Conservation (phyloP, 2,329 filamentous ascomycete species). For the Scytalidium lignicola region DNA sequence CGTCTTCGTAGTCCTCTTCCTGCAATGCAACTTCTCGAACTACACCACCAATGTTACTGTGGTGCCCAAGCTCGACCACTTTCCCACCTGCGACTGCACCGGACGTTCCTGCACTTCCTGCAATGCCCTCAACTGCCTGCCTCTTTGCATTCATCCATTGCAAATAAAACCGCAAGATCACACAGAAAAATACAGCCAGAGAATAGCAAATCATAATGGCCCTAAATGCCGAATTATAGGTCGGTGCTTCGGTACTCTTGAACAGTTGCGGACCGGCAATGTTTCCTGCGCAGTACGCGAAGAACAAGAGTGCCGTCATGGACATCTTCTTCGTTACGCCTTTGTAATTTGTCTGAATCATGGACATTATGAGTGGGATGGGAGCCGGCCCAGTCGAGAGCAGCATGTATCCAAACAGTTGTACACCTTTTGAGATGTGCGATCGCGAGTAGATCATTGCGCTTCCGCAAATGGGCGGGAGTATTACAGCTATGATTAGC, state of each 20-base stretch:
- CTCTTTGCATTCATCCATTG: slow-evolving; percentile 25
- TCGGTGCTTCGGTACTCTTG: slow-evolving; percentile 8
- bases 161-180: slow-evolving; percentile 19
- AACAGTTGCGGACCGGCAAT: slow-evolving; percentile 16
- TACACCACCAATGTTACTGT: too few relatives aligned
- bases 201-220: slow-evolving; percentile 22
- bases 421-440: slow-evolving; percentile 9
- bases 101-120: slow-evolving; percentile 37
- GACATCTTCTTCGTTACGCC: slow-evolving; percentile 29
- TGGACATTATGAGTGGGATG: slow-evolving; percentile 25
- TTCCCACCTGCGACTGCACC: slow-evolving; percentile 31
- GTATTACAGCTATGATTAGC: slow-evolving; percentile 15
- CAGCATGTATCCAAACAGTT: slow-evolving; percentile 30
- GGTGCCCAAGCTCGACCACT: too few relatives aligned
- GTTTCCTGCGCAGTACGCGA: slow-evolving; percentile 24
- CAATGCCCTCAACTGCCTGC: slow-evolving; percentile 37
- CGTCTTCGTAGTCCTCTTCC: slow-evolving; percentile 48
- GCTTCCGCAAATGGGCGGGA: slow-evolving; percentile 20
- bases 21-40: slow-evolving; percentile 33
- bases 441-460: slow-evolving; percentile 20
- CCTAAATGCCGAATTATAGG: slow-evolving; percentile 22
- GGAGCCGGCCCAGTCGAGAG: slow-evolving; percentile 23
- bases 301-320: slow-evolving; percentile 20
- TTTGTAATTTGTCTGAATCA: slow-evolving; percentile 25
- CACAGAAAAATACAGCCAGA: slow-evolving; percentile 9